A percentile compares a stretch with the other conserved stretches of the same genome.
phyloP scores from a whole-genome alignment of 208 protist genomes.

The Leishmania lainsoni region DNA sequence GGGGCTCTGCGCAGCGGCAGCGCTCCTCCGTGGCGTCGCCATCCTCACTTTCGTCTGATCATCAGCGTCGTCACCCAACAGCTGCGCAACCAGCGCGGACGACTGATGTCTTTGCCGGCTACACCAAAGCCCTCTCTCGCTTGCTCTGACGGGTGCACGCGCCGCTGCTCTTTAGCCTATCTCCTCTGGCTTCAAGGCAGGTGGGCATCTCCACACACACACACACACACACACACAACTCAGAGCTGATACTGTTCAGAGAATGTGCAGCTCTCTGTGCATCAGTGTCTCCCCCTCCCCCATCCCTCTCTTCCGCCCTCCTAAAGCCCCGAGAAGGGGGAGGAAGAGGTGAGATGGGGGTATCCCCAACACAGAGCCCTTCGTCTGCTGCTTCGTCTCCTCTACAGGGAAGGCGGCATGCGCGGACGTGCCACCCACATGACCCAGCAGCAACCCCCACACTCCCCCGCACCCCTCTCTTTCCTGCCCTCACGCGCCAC shows the following conservation, averaged over 20 bases:
- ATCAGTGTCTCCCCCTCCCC: not conserved
- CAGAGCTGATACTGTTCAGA: not conserved
- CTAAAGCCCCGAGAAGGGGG: not conserved
- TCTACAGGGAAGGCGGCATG: too few species aligned
- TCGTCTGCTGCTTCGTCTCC: too few species aligned
- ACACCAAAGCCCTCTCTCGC: constrained; percentile 31
- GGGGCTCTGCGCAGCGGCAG: not conserved
- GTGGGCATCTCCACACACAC: not conserved
- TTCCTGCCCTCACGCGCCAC: too few species aligned
- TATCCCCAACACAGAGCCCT: too few species aligned
- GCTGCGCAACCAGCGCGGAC: constrained; percentile 21
- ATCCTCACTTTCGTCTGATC: not conserved
- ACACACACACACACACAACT: not conserved
- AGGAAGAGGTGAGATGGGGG: not conserved
- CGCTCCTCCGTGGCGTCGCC: not conserved
- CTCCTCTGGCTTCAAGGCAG: not conserved
- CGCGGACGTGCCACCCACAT: too few species aligned
- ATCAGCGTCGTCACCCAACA: not conserved
- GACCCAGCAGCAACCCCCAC: too few species aligned
- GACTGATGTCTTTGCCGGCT: constrained; percentile 36
- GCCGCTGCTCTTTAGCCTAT: not conserved
- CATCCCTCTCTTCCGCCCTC: not conserved
- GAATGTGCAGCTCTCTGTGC: not conserved
- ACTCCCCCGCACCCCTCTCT: too few species aligned
- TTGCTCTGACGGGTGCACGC: constrained; percentile 12